Conservation (phyloP, 1,139 yeast species). For the Starmera stellimalicola region DNA sequence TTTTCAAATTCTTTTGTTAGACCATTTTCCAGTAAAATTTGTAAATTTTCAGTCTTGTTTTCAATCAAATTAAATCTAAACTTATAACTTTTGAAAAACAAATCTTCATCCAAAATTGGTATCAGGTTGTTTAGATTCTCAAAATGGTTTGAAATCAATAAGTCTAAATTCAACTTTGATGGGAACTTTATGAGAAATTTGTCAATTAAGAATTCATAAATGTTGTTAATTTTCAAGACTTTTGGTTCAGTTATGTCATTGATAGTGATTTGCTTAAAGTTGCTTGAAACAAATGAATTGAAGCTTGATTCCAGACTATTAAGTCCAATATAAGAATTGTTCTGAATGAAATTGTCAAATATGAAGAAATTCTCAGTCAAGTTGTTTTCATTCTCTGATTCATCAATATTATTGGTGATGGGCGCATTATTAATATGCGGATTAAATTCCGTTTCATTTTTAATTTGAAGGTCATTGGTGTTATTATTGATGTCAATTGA, state of each 20-base stretch:
- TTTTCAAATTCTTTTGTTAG: slow-evolving; percentile 17
- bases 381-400: slow-evolving; percentile 2
- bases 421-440: too few species aligned
- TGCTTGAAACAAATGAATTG: slow-evolving; percentile 1
- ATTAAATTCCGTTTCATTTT: slow-evolving; percentile 3
- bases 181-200: slow-evolving; percentile 33
- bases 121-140: slow-evolving; percentile 47
- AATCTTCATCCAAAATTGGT: slow-evolving; percentile 52
- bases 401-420: slow-evolving; percentile 6
- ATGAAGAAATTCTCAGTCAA: slow-evolving; percentile 12
- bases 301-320: slow-evolving; percentile 14
- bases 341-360: slow-evolving; percentile 13
- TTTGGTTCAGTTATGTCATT: slow-evolving; percentile 11
- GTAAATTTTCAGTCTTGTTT: slow-evolving; percentile 39
- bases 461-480: too few species aligned
- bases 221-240: slow-evolving; percentile 1
- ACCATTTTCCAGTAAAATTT: slow-evolving; percentile 31
- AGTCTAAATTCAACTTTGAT: slow-evolving; percentile 40
- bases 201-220: slow-evolving; percentile 24
- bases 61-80: slow-evolving; percentile 48
- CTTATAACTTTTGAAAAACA: slow-evolving; percentile 48
- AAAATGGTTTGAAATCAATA: slow-evolving; percentile 43
- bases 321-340: slow-evolving; percentile 14
- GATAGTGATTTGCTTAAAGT: slow-evolving; percentile 1
- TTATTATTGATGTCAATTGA: too few species aligned